Percentiles rank a stretch among this genome's conserved stretches.
Evolutionary conservation across 805 yeast species (phyloP).

Genomic region (Yarrowia sp.): DNA sequence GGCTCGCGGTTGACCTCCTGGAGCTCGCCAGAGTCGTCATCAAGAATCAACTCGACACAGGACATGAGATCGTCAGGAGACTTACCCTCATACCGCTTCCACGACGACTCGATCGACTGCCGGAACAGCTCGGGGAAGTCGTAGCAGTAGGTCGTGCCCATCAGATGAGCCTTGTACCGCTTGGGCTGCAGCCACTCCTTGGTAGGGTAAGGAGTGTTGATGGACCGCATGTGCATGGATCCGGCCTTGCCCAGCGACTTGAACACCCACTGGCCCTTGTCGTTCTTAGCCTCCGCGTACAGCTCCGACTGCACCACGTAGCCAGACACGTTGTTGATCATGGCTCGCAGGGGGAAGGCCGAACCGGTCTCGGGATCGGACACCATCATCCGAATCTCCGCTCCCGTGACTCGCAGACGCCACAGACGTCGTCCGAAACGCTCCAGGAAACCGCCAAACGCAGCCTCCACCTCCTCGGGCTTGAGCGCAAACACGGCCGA

Average conservation of each 20-base stretch:
- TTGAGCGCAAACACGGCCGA: constrained; percentile 92
- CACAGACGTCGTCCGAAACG: constrained; percentile 95
- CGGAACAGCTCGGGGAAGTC: constrained; percentile 99
- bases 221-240: constrained; percentile 93
- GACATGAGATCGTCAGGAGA: constrained; percentile 76
- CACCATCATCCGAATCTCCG: constrained; percentile 95
- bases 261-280: constrained; percentile 95
- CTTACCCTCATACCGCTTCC: constrained; percentile 55
- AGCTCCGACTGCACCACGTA: constrained; percentile 94
- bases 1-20: constrained; percentile 93
- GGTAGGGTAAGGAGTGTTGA: constrained; percentile 94
- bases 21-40: constrained; percentile 71
- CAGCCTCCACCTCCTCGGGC: constrained; percentile 95
- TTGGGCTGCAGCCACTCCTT: constrained; percentile 98
- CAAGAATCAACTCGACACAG: constrained; percentile 77
- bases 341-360: constrained; percentile 94
- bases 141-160: constrained; percentile 97
- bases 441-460: constrained; percentile 96
- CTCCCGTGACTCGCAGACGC: constrained; percentile 95
- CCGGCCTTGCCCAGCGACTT: constrained; percentile 94
- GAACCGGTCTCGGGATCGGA: constrained; percentile 86
- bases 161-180: constrained; percentile 95
- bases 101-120: constrained; percentile 80
- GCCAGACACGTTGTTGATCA: constrained; percentile 94
- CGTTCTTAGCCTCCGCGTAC: constrained; percentile 89